Conservation (phyloP, 345 rosid genomes). For the Euphorbia tirucalli region DNA sequence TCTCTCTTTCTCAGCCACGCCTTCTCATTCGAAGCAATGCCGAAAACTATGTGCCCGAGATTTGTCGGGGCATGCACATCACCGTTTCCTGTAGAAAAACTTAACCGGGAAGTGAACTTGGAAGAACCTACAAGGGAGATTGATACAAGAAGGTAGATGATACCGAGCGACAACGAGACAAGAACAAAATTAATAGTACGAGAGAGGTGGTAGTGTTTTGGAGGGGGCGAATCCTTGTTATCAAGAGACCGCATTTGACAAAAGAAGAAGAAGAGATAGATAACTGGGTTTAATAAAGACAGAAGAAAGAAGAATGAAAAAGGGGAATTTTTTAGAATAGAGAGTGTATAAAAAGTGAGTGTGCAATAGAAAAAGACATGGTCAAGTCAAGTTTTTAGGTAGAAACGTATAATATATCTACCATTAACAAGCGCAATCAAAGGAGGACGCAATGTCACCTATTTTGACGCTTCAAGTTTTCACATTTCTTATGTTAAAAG, state of each 20-base stretch:
- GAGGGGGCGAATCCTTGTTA: constrained; percentile 6
- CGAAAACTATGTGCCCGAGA: constrained; percentile 63
- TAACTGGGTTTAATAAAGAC: neutral
- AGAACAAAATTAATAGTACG: constrained; percentile 39
- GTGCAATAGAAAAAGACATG: neutral
- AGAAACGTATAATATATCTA: neutral
- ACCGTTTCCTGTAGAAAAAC: constrained; percentile 26
- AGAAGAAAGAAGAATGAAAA: neutral
- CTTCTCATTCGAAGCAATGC: constrained; percentile 51
- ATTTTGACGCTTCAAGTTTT: neutral
- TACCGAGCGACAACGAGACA: constrained; percentile 37
- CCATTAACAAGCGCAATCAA: constrained; percentile 14
- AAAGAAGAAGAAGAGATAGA: neutral
- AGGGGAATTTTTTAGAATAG: neutral
- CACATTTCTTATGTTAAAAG: neutral
- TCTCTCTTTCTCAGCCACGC: constrained; percentile 62
- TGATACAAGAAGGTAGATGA: constrained; percentile 46
- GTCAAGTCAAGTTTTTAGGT: neutral
- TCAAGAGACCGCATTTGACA: constrained; percentile 37
- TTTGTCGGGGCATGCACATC: constrained; percentile 31
- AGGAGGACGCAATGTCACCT: constrained; percentile 9
- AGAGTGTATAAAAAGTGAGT: too few relatives aligned
- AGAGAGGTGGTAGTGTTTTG: constrained; percentile 36
- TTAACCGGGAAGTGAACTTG: constrained; percentile 17
- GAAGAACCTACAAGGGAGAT: constrained; percentile 39